Evolutionary conservation across 805 yeast species (phyloP).

Genomic region (Diddensiella santjacobensis): DNA sequence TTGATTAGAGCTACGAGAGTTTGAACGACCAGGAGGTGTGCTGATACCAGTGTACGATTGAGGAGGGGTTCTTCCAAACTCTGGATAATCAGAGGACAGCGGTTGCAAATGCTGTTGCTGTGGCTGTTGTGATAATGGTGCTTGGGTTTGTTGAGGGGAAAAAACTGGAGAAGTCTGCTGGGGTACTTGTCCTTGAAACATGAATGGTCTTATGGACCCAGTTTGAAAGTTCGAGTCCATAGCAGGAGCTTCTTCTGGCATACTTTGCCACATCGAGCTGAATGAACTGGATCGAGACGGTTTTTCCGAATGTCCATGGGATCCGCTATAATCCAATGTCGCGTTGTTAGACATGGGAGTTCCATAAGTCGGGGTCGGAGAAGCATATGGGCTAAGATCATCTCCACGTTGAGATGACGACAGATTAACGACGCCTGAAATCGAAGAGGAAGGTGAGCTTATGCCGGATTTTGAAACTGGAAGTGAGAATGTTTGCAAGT

Average conservation of each 20-base stretch:
- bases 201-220: background rate
- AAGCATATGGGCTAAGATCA: slow-evolving; percentile 12
- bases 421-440: slow-evolving; percentile 11
- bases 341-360: slow-evolving; percentile 8
- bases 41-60: slow-evolving; percentile 2
- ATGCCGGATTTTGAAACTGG: slow-evolving; percentile 4
- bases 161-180: background rate
- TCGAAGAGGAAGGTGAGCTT: slow-evolving; percentile 15
- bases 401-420: slow-evolving; percentile 2
- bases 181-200: background rate
- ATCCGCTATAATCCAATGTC: background rate
- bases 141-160: background rate
- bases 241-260: background rate
- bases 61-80: background rate
- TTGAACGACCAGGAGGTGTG: slow-evolving; percentile 13
- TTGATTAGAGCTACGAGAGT: slow-evolving; percentile 8
- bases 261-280: slow-evolving; percentile 20
- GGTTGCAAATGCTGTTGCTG: too few species aligned
- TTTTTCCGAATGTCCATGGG: slow-evolving; percentile 4
- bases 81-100: slow-evolving; percentile 3
- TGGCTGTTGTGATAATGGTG: background rate
- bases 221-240: background rate
- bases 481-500: background rate
- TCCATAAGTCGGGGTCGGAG: slow-evolving; percentile 17
- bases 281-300: slow-evolving; percentile 20